Percentiles rank a stretch among this genome's conserved stretches.
These are phyloP conservation scores for Penicillium desertorum DNA, from an alignment of 495 filamentous ascomycete species.

Conservation along the genomic window DNA sequence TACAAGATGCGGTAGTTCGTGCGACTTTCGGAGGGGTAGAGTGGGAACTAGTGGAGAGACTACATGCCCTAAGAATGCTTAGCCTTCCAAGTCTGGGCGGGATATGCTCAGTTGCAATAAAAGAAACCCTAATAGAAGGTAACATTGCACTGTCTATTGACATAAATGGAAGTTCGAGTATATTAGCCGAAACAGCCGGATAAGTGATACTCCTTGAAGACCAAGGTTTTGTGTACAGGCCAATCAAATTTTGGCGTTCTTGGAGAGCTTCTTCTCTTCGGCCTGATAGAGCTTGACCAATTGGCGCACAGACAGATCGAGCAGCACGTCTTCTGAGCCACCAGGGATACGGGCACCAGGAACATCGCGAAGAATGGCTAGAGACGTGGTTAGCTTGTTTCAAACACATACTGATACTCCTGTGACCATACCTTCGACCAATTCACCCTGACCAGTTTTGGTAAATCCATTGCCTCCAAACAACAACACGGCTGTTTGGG, in stretches of 20 bases:
- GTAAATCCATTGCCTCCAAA: conserved; percentile 76
- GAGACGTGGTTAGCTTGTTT: conserved; percentile 3
- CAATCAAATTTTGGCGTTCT: conserved; percentile 38
- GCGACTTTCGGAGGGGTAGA: not conserved
- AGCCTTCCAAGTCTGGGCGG: not conserved
- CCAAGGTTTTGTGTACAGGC: not conserved
- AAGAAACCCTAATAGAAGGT: not conserved
- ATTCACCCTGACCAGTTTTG: conserved; percentile 64
- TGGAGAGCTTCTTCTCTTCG: conserved; percentile 60
- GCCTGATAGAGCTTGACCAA: conserved; percentile 68
- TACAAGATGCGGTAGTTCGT: too few species aligned
- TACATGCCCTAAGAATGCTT: not conserved
- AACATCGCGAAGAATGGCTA: conserved; percentile 66
- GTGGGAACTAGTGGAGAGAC: not conserved
- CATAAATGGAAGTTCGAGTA: not conserved
- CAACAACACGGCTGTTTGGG: conserved; percentile 63
- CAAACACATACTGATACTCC: not conserved
- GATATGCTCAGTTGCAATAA: not conserved
- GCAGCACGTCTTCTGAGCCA: conserved; percentile 72
- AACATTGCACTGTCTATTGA: not conserved
- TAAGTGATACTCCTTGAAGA: not conserved
- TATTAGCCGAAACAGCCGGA: not conserved
- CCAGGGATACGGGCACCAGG: conserved; percentile 63
- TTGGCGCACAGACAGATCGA: conserved; percentile 69
- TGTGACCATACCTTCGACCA: conserved; percentile 58